A percentile compares a stretch with the other conserved stretches of the same genome.
These are phyloP conservation scores for Fusarium paranaense DNA, from an alignment of 2,329 filamentous ascomycete species.

Conservation along the genomic window DNA sequence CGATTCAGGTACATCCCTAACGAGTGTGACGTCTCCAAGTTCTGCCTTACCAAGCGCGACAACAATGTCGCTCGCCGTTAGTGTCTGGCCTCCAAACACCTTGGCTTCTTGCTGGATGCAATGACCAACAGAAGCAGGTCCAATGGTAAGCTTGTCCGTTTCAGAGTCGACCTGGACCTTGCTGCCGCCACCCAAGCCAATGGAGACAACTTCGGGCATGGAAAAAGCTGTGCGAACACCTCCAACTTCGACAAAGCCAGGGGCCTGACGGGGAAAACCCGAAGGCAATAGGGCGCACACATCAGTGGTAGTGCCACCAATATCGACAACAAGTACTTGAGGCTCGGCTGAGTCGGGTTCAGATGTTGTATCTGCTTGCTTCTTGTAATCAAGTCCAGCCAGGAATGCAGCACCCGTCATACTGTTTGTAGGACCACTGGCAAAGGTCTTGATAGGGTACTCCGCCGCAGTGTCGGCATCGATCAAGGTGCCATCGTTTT, in stretches of 20 bases:
- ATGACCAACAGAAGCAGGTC: slow-evolving; percentile 68
- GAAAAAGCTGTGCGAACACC: slow-evolving; percentile 70
- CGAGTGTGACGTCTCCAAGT: slow-evolving; percentile 47
- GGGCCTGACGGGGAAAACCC: slow-evolving; percentile 70
- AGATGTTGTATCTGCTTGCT: neutral
- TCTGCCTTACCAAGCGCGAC: slow-evolving; percentile 51
- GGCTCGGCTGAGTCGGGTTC: slow-evolving; percentile 28
- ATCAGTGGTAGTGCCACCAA: slow-evolving; percentile 72
- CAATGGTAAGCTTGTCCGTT: slow-evolving; percentile 54
- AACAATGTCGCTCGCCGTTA: slow-evolving; percentile 66
- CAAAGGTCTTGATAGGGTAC: slow-evolving; percentile 65
- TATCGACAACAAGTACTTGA: slow-evolving; percentile 64
- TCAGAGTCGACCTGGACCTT: slow-evolving; percentile 44
- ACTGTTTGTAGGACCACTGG: slow-evolving; percentile 66
- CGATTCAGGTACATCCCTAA: slow-evolving; percentile 39
- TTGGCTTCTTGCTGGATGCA: slow-evolving; percentile 59
- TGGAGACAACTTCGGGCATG: slow-evolving; percentile 66
- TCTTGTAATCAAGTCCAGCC: slow-evolving; percentile 56
- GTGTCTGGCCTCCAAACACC: slow-evolving; percentile 64
- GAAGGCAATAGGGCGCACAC: slow-evolving; percentile 67
- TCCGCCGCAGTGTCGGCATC: slow-evolving; percentile 59
- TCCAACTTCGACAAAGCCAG: slow-evolving; percentile 67
- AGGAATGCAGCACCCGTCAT: slow-evolving; percentile 66
- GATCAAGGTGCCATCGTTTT: slow-evolving; percentile 66
- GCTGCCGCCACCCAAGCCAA: slow-evolving; percentile 67